A percentile compares a stretch with the other conserved stretches of the same genome.
phyloP scores from a whole-genome alignment of 345 rosid genomes.

The Laguncularia racemosa region DNA sequence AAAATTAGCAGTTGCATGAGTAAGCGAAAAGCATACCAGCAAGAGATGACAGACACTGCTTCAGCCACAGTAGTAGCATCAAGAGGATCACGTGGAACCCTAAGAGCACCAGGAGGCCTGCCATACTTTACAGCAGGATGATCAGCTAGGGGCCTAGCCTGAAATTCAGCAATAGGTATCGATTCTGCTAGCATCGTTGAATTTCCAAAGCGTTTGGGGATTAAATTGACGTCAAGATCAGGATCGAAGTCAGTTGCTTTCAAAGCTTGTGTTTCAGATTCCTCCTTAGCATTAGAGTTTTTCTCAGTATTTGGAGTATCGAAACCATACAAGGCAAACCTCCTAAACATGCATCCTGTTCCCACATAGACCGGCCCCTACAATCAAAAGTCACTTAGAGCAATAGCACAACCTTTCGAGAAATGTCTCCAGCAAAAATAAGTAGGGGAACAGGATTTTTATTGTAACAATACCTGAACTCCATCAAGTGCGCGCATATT shows the following conservation, averaged over 20 bases:
- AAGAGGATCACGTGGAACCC: slow-evolving; percentile 78
- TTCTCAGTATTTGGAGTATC: slow-evolving; percentile 61
- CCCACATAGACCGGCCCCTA: slow-evolving; percentile 96
- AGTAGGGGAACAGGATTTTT: neutral
- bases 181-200: slow-evolving; percentile 84
- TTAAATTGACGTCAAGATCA: slow-evolving; percentile 63
- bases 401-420: too few species aligned
- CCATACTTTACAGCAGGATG: slow-evolving; percentile 85
- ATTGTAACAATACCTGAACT: slow-evolving; percentile 46
- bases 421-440: too few species aligned
- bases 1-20: neutral
- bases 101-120: slow-evolving; percentile 76
- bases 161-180: slow-evolving; percentile 77
- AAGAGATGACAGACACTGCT: slow-evolving; percentile 85
- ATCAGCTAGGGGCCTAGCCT: slow-evolving; percentile 83
- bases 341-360: slow-evolving; percentile 84
- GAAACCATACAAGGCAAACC: slow-evolving; percentile 90
- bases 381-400: neutral
- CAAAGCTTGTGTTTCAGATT: slow-evolving; percentile 59
- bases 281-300: slow-evolving; percentile 21
- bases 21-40: slow-evolving; percentile 45
- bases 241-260: slow-evolving; percentile 71
- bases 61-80: slow-evolving; percentile 87
- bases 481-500: slow-evolving; percentile 98
- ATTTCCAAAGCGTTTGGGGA: slow-evolving; percentile 90